Conservation (phyloP, 2,329 filamentous ascomycete species). For the Leptographium lundbergii region DNA sequence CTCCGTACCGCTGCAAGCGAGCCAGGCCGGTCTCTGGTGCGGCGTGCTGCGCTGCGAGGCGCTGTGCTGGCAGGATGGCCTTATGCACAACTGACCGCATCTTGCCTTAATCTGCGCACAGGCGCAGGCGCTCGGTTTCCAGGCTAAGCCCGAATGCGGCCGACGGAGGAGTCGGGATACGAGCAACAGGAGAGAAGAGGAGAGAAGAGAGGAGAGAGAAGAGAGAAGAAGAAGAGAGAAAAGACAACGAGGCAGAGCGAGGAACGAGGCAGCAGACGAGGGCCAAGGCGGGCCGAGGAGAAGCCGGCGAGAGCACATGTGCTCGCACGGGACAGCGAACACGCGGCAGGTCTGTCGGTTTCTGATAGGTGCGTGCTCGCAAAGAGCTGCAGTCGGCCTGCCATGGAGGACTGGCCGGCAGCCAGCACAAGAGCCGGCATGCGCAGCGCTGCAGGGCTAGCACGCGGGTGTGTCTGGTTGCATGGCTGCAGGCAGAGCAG, state of each 20-base stretch:
- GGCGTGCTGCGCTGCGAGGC: neutral
- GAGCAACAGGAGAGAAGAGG: too few relatives aligned
- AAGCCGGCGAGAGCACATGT: neutral
- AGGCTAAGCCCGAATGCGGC: neutral
- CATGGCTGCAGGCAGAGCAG: neutral
- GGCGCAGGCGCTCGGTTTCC: neutral
- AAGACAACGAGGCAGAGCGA: too few relatives aligned
- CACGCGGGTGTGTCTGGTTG: neutral
- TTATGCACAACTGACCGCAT: too few relatives aligned
- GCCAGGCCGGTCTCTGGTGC: neutral
- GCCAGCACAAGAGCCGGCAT: too few relatives aligned
- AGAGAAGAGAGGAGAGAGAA: too few relatives aligned
- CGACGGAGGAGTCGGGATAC: neutral
- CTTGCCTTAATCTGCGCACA: too few relatives aligned
- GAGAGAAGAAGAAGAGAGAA: too few relatives aligned
- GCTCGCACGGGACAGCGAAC: neutral
- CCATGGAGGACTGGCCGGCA: neutral
- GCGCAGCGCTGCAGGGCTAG: neutral
- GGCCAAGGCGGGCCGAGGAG: neutral
- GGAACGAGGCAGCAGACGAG: neutral
- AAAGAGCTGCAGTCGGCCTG: neutral
- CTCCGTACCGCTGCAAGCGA: neutral
- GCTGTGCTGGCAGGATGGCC: too few relatives aligned
- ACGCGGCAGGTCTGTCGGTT: neutral
- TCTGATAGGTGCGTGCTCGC: neutral